Evolutionary conservation across 176 grass and related monocot species (phyloP), one percentile per base, ranked within the genome.

Genomic region (Hyparrhenia diplandra): DNA sequence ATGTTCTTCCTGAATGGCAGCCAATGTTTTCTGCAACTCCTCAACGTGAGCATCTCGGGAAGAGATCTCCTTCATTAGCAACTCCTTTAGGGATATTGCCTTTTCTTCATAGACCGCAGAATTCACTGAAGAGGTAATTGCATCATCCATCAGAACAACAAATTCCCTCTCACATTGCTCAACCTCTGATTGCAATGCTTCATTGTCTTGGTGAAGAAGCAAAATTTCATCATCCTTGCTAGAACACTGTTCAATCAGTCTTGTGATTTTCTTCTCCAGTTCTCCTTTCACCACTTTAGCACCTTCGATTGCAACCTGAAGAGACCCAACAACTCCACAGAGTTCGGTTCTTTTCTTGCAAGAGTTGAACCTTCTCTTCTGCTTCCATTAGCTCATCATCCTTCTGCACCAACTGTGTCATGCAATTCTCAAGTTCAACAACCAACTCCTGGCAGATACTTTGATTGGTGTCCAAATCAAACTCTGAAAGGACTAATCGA

Each of bases 31-130:
- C 32, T 88, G 89, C 60, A 92, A n/a, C 32, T 47, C 83, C 60
- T 87, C 92, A 60, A 87, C 67, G 35, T 87, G 65, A 66, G 69
- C 68, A 82, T 89, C 86, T 74, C 52, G 46, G 25, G 64, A 87
- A 60, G 75, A 77, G 1, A 93, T 82, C 73, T 83, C 89, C 69
- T 89, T 76, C 40, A 72, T 60, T 86, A 94, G 64, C 65, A 82
- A 54, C 70, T 76, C 75, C 76, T 67, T 97, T 74, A 84, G 84
- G 36, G 45, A 23, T 37, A 84, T 41, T 71, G 81, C 79, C 59
- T 93, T 94, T 77, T 95, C 95, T 80, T 93, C 67, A 60, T 85
- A 89, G n/a, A 89, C 34, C 36, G 79, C 68, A 73, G 78, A 82
- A 88, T 72, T 85, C 35, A 93, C 88, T 36, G 74, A 71, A 88